Evolutionary conservation across 352 stramenopile species (phyloP).

Genomic region (Phytophthora quininea): DNA sequence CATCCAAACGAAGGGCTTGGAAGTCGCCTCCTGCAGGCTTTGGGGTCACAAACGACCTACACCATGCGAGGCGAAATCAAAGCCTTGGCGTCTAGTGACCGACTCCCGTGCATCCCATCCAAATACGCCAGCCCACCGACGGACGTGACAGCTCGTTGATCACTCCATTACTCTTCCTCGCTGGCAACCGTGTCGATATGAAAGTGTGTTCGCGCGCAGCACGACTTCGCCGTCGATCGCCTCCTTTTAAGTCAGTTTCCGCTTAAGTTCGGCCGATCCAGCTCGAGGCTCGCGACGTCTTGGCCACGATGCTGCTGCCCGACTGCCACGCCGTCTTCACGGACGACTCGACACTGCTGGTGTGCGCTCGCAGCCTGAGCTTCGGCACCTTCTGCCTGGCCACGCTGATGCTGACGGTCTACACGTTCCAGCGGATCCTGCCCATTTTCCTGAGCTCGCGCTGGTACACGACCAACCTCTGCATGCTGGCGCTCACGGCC

Average conservation of each 20-base stretch:
- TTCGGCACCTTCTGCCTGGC: slow-evolving; percentile 62
- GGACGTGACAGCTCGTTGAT: no score
- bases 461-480: slow-evolving; percentile 68
- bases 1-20: neutral
- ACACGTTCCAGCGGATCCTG: slow-evolving; percentile 57
- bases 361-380: slow-evolving; percentile 66
- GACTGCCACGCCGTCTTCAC: slow-evolving; percentile 56
- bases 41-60: no score
- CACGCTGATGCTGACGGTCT: slow-evolving; percentile 49
- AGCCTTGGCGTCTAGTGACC: no score
- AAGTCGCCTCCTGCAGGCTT: no score
- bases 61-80: no score
- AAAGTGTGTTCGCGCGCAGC: no score
- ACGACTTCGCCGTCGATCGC: no score
- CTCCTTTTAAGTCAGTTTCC: no score
- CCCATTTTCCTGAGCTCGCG: slow-evolving; percentile 59
- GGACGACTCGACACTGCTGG: slow-evolving; percentile 41
- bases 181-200: no score
- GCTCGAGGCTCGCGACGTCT: neutral
- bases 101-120: no score
- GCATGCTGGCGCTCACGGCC: slow-evolving; percentile 60
- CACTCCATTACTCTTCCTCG: no score
- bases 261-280: neutral
- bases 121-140: no score
- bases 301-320: slow-evolving; percentile 42